These are phyloP conservation scores for Globisporangium uncinulatum DNA, from an alignment of 352 stramenopile genomes.

Conservation along the genomic window DNA sequence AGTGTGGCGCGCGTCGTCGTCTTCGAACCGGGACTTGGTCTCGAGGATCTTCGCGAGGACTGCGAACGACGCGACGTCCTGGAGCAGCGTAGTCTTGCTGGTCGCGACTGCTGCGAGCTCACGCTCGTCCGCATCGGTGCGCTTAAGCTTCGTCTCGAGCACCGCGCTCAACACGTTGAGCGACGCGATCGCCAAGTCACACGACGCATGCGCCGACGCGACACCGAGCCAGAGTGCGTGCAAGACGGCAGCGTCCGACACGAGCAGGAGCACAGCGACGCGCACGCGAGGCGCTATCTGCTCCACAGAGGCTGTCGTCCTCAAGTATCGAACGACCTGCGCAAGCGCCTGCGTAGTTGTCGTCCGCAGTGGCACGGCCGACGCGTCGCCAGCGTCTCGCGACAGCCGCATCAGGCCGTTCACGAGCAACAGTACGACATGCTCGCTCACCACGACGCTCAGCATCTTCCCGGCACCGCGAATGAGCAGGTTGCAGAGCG, in stretches of 20 bases:
- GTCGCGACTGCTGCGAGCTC: conserved; percentile 25
- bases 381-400: conserved; percentile 1
- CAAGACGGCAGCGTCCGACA: conserved; percentile 31
- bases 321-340: conserved; percentile 50
- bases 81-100: conserved; percentile 29
- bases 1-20: conserved; percentile 8
- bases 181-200: conserved; percentile 38
- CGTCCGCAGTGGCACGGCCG: conserved; percentile 22
- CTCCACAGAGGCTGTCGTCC: conserved; percentile 17
- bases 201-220: conserved; percentile 2
- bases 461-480: conserved; percentile 27
- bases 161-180: conserved; percentile 64
- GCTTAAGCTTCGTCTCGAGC: conserved; percentile 39
- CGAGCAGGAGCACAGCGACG: conserved; percentile 26
- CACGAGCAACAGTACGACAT: conserved; percentile 28
- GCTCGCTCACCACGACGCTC: conserved; percentile 32
- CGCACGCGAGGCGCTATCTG: conserved; percentile 23
- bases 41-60: conserved; percentile 27
- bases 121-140: conserved; percentile 10
- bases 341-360: conserved; percentile 40
- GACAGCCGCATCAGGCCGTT: conserved; percentile 21
- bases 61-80: conserved; percentile 25
- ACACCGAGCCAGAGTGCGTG: conserved; percentile 37
- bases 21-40: conserved; percentile 12
- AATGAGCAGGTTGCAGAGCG: conserved; percentile 64